Percentiles rank a stretch among this genome's conserved stretches.
Conservation (phyloP, 805 yeast species). For the Candida nonsorbophila region DNA sequence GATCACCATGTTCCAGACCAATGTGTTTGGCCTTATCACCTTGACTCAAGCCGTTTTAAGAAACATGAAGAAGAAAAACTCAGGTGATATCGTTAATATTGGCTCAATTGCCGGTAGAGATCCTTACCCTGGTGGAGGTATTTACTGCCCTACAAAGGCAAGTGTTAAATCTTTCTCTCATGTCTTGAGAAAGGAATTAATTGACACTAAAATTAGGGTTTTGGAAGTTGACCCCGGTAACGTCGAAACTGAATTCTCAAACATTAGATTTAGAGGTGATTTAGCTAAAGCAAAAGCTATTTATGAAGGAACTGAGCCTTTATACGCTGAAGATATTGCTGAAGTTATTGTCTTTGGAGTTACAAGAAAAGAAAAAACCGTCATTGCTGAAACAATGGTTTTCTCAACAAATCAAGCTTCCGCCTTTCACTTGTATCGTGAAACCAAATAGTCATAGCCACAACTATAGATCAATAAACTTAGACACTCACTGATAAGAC, state of each 20-base stretch:
- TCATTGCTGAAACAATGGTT: conserved; percentile 74
- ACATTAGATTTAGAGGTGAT: conserved; percentile 63
- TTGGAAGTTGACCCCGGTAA: conserved; percentile 76
- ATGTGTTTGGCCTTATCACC: conserved; percentile 80
- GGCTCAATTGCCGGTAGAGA: conserved; percentile 81
- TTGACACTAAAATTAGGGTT: conserved; percentile 64
- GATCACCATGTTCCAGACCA: conserved; percentile 74
- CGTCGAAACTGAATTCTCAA: conserved; percentile 73
- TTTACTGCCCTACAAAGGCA: conserved; percentile 72
- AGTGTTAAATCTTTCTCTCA: conserved; percentile 69
- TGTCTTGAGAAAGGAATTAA: conserved; percentile 68
- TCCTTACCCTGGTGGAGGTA: conserved; percentile 74
- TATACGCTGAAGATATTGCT: conserved; percentile 69
- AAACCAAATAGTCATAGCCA: conserved; percentile 1
- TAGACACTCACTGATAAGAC: too few relatives aligned
- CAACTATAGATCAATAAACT: too few relatives aligned
- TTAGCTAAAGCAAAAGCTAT: conserved; percentile 55
- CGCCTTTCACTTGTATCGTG: conserved; percentile 53
- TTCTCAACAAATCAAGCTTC: conserved; percentile 86
- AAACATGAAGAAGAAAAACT: conserved; percentile 61
- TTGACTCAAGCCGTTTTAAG: conserved; percentile 77
- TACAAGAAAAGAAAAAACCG: conserved; percentile 66
- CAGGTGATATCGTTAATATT: conserved; percentile 68
- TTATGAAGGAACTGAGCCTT: conserved; percentile 64
- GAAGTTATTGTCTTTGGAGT: conserved; percentile 65